Evolutionary conservation across 1,139 yeast genomes (phyloP), one percentile per base, ranked within the genome.

Genomic region (Debaryomyces robertsiae): DNA sequence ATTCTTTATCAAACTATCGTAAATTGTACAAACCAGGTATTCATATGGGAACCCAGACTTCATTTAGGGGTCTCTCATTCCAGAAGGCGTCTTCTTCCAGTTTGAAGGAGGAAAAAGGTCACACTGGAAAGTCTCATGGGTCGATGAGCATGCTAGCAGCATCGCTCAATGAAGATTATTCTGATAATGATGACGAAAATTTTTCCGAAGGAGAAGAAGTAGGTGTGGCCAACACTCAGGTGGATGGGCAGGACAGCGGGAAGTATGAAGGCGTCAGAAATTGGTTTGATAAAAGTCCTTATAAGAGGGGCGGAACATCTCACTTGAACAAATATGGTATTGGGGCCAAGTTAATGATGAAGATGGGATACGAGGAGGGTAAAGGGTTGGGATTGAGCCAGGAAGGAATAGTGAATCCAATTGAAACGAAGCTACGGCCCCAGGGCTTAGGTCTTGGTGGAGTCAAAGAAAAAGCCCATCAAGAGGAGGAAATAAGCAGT

Each of bases 341-440:
- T 33, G 98, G 98, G 27, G 96, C 96, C 2, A 67, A 76, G 40
- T 67, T 93, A 39, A 61, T 93, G 69, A 73, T 81, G 54, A 77
- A 81, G 50, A 91, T 93, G 98, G 98, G 98, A 0, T 91, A 89
- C 58, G 73, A 74, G 11, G 77, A 77, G 32, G 98, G 98, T 0
- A 70, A 77, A 48, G 98, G 98, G 0, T 73, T 93, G 16, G 98
- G 98, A 0, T 63, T 67, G 3, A 63, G 72, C 16, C 81, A 82
- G 1, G 73, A 74, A 39, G 98, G 98, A 30, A 88, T 89, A 2
- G 75, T 77, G 0, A 77, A 76, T 14, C 98, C 98, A 0, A 82
- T 93, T 9, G 84, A 84, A 46, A 84, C 89, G 7, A 73, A 76
- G 45, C 57, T 78, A 31, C 65, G 94, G 31, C 88, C 89, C 0